Evolutionary conservation across 306 rosid species (phyloP).

Genomic region (Canavalia gladiata): DNA sequence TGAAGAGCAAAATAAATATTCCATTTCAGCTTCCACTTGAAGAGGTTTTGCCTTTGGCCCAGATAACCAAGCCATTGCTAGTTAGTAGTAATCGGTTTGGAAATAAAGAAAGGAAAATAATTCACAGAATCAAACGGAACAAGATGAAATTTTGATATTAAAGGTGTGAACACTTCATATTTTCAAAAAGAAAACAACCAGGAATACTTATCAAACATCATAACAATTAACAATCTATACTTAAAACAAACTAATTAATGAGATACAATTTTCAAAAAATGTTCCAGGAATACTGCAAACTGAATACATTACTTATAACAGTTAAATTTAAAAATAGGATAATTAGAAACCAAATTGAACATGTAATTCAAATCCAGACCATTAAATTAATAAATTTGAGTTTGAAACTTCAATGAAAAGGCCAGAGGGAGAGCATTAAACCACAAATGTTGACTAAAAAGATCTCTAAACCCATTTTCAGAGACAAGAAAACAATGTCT

Average conservation of each 20-base stretch:
- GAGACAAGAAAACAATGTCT: conserved; percentile 45
- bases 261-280: neutral
- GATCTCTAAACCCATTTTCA: conserved; percentile 31
- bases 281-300: neutral
- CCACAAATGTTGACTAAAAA: conserved; percentile 13
- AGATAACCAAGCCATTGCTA: conserved; percentile 25
- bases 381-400: conserved; percentile 8
- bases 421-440: conserved; percentile 3
- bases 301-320: neutral
- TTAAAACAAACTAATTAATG: conserved; percentile 10
- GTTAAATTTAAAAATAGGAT: neutral
- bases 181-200: conserved; percentile 26
- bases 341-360: conserved; percentile 14
- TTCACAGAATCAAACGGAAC: neutral
- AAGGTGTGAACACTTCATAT: conserved; percentile 10
- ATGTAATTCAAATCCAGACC: conserved; percentile 19
- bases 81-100: neutral
- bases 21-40: neutral
- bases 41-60: conserved; percentile 28
- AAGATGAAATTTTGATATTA: conserved; percentile 30
- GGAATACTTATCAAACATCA: neutral
- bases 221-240: neutral
- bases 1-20: conserved; percentile 13
- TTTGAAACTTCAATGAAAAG: neutral
- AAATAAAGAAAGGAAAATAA: conserved; percentile 10